These are phyloP conservation scores for Coemansia sp. DNA, from an alignment of 192 early-diverging fungal genomes.

Conservation along the genomic window DNA sequence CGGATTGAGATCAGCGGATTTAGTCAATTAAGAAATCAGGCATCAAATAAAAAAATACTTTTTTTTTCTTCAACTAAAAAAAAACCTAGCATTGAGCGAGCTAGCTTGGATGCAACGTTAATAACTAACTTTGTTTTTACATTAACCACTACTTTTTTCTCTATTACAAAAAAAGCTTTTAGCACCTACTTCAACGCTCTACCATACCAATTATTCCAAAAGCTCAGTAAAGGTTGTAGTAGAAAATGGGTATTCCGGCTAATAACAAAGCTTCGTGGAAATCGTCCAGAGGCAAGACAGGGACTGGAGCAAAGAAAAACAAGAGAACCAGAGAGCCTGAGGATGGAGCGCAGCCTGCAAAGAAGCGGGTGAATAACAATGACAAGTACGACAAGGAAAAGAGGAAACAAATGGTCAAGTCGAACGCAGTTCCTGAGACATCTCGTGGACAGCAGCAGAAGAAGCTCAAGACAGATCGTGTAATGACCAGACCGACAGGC, in stretches of 20 bases:
- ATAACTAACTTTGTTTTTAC: too few relatives aligned
- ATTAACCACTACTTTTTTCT: too few relatives aligned
- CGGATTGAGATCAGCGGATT: too few relatives aligned
- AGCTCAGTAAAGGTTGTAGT: too few relatives aligned
- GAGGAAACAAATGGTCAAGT: background rate
- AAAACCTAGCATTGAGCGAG: too few relatives aligned
- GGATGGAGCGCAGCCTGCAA: background rate
- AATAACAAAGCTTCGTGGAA: background rate
- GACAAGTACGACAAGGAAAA: constrained; percentile 7
- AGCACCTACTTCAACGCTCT: too few relatives aligned
- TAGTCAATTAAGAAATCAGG: too few relatives aligned
- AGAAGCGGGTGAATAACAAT: background rate
- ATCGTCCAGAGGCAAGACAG: background rate
- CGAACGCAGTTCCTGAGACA: constrained; percentile 25
- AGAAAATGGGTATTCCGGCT: background rate
- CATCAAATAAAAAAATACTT: too few relatives aligned
- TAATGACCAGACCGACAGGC: constrained; percentile 64
- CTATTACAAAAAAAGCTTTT: background rate
- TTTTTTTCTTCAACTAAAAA: too few relatives aligned
- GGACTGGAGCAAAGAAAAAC: background rate
- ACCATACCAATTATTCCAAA: too few relatives aligned
- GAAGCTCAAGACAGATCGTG: constrained; percentile 60
- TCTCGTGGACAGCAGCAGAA: constrained; percentile 60
- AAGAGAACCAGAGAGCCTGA: constrained; percentile 1
- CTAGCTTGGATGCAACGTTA: too few relatives aligned